Percentiles rank a stretch among this genome's conserved stretches.
These are phyloP conservation scores for Pseudopithomyces chartarum DNA, from an alignment of 2,329 filamentous ascomycete genomes.

Conservation along the genomic window DNA sequence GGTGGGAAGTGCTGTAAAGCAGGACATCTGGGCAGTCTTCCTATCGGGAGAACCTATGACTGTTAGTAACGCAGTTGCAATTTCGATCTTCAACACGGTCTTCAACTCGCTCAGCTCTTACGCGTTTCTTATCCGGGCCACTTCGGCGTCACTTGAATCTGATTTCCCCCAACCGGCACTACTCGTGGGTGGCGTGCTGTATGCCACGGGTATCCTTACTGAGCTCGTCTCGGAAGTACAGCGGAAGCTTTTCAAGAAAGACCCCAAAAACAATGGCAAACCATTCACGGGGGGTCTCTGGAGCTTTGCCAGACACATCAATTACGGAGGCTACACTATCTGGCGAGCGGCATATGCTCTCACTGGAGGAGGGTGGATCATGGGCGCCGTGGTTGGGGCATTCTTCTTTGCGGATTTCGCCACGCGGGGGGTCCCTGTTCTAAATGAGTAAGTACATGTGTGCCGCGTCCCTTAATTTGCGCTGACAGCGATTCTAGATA, in stretches of 20 bases:
- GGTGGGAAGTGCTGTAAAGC: slow-evolving; percentile 59
- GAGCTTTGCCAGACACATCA: slow-evolving; percentile 57
- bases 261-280: slow-evolving; percentile 59
- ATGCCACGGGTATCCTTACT: slow-evolving; percentile 56
- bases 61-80: slow-evolving; percentile 46
- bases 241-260: slow-evolving; percentile 57
- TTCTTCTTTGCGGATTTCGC: slow-evolving; percentile 55
- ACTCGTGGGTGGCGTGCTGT: slow-evolving; percentile 57
- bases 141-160: slow-evolving; percentile 51
- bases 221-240: slow-evolving; percentile 64
- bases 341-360: slow-evolving; percentile 58
- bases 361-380: slow-evolving; percentile 53
- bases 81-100: slow-evolving; percentile 59
- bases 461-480: not conserved
- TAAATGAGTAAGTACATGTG: slow-evolving; percentile 48
- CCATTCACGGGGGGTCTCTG: slow-evolving; percentile 57
- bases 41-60: slow-evolving; percentile 59
- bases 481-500: slow-evolving; percentile 26
- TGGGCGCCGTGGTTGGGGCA: slow-evolving; percentile 47
- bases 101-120: slow-evolving; percentile 62
- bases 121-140: slow-evolving; percentile 56
- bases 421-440: slow-evolving; percentile 50
- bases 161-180: slow-evolving; percentile 49
- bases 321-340: slow-evolving; percentile 59
- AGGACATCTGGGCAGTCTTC: slow-evolving; percentile 58